phyloP scores from a whole-genome alignment of 495 filamentous ascomycete species.

The Cercophora newfieldiana region DNA sequence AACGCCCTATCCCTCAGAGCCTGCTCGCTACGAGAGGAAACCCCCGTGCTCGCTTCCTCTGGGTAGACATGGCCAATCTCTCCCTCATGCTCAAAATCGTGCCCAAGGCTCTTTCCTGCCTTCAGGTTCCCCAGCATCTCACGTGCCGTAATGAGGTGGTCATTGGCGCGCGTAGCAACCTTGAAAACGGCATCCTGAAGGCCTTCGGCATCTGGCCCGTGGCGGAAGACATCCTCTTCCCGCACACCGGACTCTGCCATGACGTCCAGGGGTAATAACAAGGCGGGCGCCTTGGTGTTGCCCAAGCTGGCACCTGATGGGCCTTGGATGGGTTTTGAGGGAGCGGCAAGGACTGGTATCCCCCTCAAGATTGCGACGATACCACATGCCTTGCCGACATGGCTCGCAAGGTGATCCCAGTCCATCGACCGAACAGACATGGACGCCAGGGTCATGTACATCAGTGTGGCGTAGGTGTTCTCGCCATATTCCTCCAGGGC shows the following conservation, averaged over 20 bases:
- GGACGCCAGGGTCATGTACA: conserved; percentile 81
- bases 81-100: conserved; percentile 81
- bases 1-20: conserved; percentile 53
- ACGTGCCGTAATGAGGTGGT: conserved; percentile 90
- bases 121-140: conserved; percentile 84
- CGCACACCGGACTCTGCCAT: conserved; percentile 77
- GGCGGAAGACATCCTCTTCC: conserved; percentile 85
- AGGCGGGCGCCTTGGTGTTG: conserved; percentile 41
- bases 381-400: conserved; percentile 90
- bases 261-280: conserved; percentile 78
- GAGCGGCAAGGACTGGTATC: conserved; percentile 79
- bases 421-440: conserved; percentile 75
- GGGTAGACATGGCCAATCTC: conserved; percentile 74
- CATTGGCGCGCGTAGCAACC: conserved; percentile 88
- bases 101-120: conserved; percentile 69
- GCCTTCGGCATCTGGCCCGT: conserved; percentile 73
- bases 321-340: conserved; percentile 55
- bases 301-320: conserved; percentile 39
- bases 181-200: conserved; percentile 86
- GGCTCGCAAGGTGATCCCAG: conserved; percentile 89
- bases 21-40: conserved; percentile 52
- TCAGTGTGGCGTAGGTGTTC: conserved; percentile 88
- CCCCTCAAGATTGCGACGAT: conserved; percentile 83
- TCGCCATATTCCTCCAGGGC: conserved; percentile 87
- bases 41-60: conserved; percentile 30